Conservation (phyloP, 2,329 filamentous ascomycete species). For the Stagonosporopsis tanaceti region DNA sequence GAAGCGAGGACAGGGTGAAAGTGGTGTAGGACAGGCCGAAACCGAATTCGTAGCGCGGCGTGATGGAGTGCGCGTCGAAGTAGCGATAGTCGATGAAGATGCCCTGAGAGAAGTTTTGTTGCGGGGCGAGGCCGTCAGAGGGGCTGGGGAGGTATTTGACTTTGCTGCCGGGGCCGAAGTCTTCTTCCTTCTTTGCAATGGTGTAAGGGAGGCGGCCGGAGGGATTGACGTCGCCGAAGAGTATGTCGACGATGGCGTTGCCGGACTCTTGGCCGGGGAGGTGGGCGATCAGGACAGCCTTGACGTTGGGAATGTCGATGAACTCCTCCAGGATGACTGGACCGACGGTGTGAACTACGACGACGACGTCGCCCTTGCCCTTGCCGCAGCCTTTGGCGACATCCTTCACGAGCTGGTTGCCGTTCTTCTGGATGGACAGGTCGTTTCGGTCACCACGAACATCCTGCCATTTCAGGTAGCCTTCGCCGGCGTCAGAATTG, state of each 20-base stretch:
- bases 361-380: conserved; percentile 74
- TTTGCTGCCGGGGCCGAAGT: conserved; percentile 77
- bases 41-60: conserved; percentile 85
- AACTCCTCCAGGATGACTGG: conserved; percentile 82
- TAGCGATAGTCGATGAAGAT: conserved; percentile 90
- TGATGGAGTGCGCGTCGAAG: conserved; percentile 79
- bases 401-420: conserved; percentile 76
- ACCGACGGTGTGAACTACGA: conserved; percentile 86
- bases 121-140: conserved; percentile 67
- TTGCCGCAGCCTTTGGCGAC: conserved; percentile 73
- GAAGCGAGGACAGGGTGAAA: conserved; percentile 68
- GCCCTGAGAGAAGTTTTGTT: conserved; percentile 84
- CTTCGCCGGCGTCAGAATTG: conserved; percentile 85
- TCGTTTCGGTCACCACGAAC: conserved; percentile 82
- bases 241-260: conserved; percentile 78
- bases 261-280: conserved; percentile 88
- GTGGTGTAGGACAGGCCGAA: conserved; percentile 83
- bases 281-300: conserved; percentile 82
- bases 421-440: conserved; percentile 75
- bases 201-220: conserved; percentile 90
- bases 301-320: conserved; percentile 78
- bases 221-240: conserved; percentile 80
- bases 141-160: conserved; percentile 73
- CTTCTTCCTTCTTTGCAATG: conserved; percentile 74
- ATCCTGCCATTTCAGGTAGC: conserved; percentile 62